Percentiles rank a stretch among this genome's conserved stretches.
These are phyloP conservation scores for Ceratonia siliqua DNA, from an alignment of 306 rosid species.

Conservation along the genomic window DNA sequence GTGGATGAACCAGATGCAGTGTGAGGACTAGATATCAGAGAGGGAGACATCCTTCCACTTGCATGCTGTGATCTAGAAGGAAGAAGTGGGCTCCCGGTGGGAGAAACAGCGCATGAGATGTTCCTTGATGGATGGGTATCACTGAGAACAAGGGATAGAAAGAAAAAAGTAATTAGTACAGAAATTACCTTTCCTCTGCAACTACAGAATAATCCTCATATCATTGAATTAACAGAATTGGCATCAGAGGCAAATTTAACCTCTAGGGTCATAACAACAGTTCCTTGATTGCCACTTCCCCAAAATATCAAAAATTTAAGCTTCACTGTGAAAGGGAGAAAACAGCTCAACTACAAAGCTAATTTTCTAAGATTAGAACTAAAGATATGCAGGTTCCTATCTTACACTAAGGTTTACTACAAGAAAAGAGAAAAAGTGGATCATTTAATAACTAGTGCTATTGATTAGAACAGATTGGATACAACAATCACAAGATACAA, in stretches of 20 bases:
- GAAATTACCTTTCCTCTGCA: conserved; percentile 1
- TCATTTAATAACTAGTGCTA: background rate
- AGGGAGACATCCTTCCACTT: conserved; percentile 69
- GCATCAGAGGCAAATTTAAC: conserved; percentile 1
- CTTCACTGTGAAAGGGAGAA: background rate
- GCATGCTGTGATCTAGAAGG: conserved; percentile 59
- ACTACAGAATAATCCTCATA: conserved; percentile 18
- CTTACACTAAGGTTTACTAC: background rate
- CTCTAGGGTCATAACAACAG: conserved; percentile 33
- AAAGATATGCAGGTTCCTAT: conserved; percentile 16
- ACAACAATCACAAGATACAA: background rate
- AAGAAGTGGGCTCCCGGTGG: conserved; percentile 58
- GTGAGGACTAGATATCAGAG: conserved; percentile 71
- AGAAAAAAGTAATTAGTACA: background rate
- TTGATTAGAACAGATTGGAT: background rate
- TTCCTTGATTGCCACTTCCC: background rate
- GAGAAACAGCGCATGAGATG: conserved; percentile 79
- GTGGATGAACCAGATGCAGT: conserved; percentile 74
- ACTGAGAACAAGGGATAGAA: conserved; percentile 47
- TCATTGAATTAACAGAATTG: background rate
- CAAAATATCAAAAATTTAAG: background rate
- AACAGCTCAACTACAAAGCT: background rate
- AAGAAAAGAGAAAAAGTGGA: background rate
- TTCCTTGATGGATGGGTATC: conserved; percentile 57
- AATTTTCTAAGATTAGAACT: background rate